A percentile compares a stretch with the other conserved stretches of the same genome.
phyloP scores from a whole-genome alignment of 1,284 basidiomycete genomes.

The Ganoderma leucocontextum region DNA sequence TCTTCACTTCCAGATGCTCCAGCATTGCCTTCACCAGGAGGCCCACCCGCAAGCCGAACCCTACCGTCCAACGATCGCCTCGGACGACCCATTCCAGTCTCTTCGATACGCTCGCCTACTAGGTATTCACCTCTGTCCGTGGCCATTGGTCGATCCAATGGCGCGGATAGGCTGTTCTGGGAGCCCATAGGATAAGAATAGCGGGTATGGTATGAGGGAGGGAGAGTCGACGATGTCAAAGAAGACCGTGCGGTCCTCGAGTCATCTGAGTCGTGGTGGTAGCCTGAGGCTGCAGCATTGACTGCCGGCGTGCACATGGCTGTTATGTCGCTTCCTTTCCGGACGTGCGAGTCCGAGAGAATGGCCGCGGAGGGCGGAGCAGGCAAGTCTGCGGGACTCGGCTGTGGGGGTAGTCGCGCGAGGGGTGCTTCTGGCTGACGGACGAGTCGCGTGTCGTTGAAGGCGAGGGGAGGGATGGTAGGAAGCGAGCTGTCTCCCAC shows the following conservation, averaged over 20 bases:
- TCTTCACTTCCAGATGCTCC: neutral
- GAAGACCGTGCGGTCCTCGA: neutral
- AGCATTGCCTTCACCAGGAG: neutral
- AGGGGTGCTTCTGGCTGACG: neutral
- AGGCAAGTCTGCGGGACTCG: neutral
- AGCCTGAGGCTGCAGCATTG: neutral
- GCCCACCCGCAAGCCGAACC: neutral
- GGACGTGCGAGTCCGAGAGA: neutral
- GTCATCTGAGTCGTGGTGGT: neutral
- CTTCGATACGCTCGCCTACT: neutral
- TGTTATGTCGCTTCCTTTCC: neutral
- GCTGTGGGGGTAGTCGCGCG: neutral
- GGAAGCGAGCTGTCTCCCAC: neutral
- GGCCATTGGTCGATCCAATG: neutral
- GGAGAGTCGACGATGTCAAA: neutral
- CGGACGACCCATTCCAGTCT: neutral
- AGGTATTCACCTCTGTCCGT: neutral
- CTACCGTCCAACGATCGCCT: neutral
- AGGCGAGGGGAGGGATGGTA: neutral
- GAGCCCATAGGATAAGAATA: neutral
- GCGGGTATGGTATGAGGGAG: constrained; percentile 2
- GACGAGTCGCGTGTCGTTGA: neutral
- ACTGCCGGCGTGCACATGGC: neutral
- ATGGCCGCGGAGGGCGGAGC: neutral
- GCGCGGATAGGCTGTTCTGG: neutral